A percentile compares a stretch with the other conserved stretches of the same genome.
phyloP scores from a whole-genome alignment of 2,329 filamentous ascomycete species.

The Pleoardoris graminearum region DNA sequence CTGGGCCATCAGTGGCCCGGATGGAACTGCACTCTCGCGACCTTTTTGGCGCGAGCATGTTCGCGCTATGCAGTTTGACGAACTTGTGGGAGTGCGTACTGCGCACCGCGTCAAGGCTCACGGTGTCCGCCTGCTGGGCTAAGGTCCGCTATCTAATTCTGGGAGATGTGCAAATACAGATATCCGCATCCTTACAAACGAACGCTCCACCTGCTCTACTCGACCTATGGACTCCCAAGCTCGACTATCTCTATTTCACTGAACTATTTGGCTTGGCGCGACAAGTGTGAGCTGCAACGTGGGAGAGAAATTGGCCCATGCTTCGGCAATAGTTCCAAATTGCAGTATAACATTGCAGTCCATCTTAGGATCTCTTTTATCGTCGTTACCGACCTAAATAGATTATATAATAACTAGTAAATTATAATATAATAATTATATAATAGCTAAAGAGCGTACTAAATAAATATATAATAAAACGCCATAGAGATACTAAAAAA shows the following conservation, averaged over 20 bases:
- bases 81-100: neutral
- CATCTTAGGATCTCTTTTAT: too few species aligned
- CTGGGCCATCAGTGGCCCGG: neutral
- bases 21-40: neutral
- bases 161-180: neutral
- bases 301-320: neutral
- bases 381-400: too few species aligned
- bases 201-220: neutral
- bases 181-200: neutral
- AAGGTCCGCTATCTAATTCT: conserved; percentile 3
- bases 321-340: neutral
- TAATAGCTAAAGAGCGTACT: too few species aligned
- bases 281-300: neutral
- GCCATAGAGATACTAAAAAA: too few species aligned
- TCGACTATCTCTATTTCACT: neutral
- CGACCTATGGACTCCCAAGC: neutral
- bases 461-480: too few species aligned
- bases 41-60: conserved; percentile 1
- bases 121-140: conserved; percentile 4
- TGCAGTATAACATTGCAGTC: neutral
- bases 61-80: neutral
- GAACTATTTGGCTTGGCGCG: neutral
- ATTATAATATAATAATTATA: too few species aligned
- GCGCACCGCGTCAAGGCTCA: neutral
- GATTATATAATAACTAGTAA: too few species aligned